Percentiles rank a stretch among this genome's conserved stretches.
These are phyloP conservation scores for Acanthamoeba triangularis DNA, from an alignment of 208 protist species.

Conservation along the genomic window DNA sequence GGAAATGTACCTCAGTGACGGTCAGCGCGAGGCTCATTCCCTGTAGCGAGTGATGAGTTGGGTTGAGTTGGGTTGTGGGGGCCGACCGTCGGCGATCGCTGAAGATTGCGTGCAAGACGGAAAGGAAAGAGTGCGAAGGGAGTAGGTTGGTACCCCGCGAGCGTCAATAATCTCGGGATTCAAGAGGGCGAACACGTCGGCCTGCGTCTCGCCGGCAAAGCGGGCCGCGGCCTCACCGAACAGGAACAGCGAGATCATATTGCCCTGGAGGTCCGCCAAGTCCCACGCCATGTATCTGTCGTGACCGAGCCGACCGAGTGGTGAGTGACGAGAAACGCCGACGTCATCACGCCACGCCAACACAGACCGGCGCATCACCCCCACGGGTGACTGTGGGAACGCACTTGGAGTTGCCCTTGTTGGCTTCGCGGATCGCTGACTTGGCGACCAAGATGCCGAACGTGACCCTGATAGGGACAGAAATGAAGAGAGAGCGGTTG, in stretches of 20 bases:
- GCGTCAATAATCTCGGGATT: conserved; percentile 36
- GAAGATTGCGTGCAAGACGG: not conserved
- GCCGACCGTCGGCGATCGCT: no score
- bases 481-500: not conserved
- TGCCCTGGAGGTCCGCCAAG: conserved; percentile 17
- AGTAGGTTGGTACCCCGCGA: not conserved
- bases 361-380: not conserved
- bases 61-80: not conserved
- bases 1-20: not conserved
- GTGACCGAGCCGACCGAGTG: not conserved
- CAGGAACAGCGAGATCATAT: conserved; percentile 36
- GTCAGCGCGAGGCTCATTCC: conserved; percentile 25
- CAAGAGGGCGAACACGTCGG: conserved; percentile 26
- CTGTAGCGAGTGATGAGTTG: not conserved
- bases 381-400: not conserved
- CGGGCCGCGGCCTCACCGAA: not conserved
- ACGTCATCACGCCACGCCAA: not conserved
- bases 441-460: conserved; percentile 41
- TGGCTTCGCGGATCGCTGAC: not conserved
- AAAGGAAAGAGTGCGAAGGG: not conserved
- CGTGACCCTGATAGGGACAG: not conserved
- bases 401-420: conserved; percentile 20
- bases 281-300: conserved; percentile 39
- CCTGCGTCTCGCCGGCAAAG: not conserved
- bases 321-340: no score